These are phyloP conservation scores for Colletotrichum cereale DNA, from an alignment of 2,329 filamentous ascomycete genomes.

Conservation along the genomic window DNA sequence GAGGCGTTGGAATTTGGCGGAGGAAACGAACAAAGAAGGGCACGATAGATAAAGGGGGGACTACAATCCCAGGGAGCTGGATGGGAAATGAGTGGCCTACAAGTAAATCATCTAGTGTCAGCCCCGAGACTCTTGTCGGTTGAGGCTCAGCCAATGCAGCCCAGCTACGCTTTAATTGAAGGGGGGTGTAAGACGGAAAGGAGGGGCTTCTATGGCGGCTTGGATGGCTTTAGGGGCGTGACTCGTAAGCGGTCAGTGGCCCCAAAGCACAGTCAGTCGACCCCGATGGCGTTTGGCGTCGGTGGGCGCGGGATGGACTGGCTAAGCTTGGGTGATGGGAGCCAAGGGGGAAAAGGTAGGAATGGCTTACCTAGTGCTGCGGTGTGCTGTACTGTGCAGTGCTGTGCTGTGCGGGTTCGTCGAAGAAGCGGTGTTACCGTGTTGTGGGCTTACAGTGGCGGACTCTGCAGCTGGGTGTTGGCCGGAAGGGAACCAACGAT, in stretches of 20 bases:
- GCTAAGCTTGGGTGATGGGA: constrained; percentile 27
- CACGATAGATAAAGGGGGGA: constrained; percentile 22
- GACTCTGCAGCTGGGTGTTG: constrained; percentile 8
- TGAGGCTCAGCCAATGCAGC: constrained; percentile 21
- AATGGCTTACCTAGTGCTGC: constrained; percentile 21
- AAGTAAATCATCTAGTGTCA: constrained; percentile 32
- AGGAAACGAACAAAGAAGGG: constrained; percentile 30
- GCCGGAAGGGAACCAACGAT: background rate
- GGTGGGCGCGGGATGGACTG: constrained; percentile 27
- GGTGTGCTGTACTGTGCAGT: background rate
- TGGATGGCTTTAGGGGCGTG: constrained; percentile 22
- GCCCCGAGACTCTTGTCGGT: constrained; percentile 27
- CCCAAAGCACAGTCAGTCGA: constrained; percentile 13
- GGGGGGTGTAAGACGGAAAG: constrained; percentile 7
- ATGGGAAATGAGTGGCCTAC: constrained; percentile 30
- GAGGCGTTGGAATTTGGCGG: constrained; percentile 25
- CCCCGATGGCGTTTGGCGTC: constrained; percentile 9
- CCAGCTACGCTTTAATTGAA: constrained; percentile 14
- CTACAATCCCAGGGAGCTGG: constrained; percentile 7
- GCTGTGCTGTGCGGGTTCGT: background rate
- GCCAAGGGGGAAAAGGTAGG: constrained; percentile 2
- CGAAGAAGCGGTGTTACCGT: constrained; percentile 17
- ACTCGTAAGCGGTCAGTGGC: constrained; percentile 30
- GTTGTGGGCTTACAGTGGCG: background rate
- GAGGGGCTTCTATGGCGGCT: constrained; percentile 23